A percentile compares a stretch with the other conserved stretches of the same genome.
These are phyloP conservation scores for Fusarium marasasianum DNA, from an alignment of 2,329 filamentous ascomycete species.

Conservation along the genomic window DNA sequence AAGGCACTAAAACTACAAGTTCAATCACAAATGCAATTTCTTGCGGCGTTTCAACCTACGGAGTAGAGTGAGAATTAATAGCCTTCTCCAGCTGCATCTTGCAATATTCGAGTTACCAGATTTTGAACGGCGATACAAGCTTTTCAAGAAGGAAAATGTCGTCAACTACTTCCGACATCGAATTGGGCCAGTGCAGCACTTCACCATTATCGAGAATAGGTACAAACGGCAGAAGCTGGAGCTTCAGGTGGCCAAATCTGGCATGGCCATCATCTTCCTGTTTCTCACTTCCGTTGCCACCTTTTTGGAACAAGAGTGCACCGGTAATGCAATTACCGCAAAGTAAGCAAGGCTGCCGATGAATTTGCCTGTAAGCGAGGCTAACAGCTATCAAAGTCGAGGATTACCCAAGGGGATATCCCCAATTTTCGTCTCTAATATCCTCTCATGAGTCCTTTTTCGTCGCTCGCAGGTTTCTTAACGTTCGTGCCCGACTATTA, in stretches of 20 bases:
- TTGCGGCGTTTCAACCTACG: neutral
- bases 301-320: neutral
- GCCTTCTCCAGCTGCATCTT: accelerated
- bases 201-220: neutral
- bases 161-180: neutral
- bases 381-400: neutral
- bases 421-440: neutral
- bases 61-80: too few relatives aligned
- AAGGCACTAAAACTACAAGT: neutral
- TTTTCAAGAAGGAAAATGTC: neutral
- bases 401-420: neutral
- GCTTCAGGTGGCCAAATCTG: neutral
- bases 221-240: neutral
- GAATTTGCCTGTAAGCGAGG: neutral
- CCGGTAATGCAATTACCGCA: neutral
- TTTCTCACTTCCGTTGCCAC: neutral
- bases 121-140: accelerated
- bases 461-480: accelerated
- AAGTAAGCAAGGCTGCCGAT: neutral
- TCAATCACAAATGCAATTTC: neutral
- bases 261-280: neutral
- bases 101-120: accelerated
- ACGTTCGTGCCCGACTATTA: neutral
- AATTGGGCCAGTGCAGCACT: neutral
- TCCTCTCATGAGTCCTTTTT: neutral